phyloP scores from a whole-genome alignment of 257 asterid species.

The Solanum medicagineum region DNA sequence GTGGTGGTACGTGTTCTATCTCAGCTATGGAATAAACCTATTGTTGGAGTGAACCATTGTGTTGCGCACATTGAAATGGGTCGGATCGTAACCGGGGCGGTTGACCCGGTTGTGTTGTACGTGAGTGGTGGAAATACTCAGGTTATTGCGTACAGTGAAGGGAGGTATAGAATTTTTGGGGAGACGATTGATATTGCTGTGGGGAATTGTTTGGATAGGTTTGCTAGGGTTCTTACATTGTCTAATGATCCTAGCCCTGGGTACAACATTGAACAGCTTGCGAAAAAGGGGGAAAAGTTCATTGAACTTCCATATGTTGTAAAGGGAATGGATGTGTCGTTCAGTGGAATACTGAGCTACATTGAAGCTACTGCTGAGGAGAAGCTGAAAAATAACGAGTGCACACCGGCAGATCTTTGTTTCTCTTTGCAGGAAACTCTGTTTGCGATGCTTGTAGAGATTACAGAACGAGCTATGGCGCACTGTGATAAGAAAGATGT shows the following conservation, averaged over 20 bases:
- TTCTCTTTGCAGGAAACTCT: slow-evolving; percentile 66
- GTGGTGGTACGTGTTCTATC: slow-evolving; percentile 74
- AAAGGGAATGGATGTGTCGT: slow-evolving; percentile 98
- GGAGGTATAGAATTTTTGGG: slow-evolving; percentile 80
- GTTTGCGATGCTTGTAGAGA: slow-evolving; percentile 98
- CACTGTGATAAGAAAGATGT: slow-evolving; percentile 92
- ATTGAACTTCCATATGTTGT: slow-evolving; percentile 93
- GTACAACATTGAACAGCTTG: slow-evolving; percentile 99
- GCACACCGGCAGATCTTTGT: slow-evolving; percentile 37
- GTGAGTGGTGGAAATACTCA: slow-evolving; percentile 99
- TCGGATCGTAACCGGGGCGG: slow-evolving; percentile 78
- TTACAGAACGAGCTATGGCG: slow-evolving; percentile 92
- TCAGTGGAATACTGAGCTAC: slow-evolving; percentile 89
- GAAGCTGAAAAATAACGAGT: slow-evolving; percentile 47
- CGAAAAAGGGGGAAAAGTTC: slow-evolving; percentile 78
- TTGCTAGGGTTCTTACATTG: slow-evolving; percentile 88
- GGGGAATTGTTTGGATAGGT: slow-evolving; percentile 93
- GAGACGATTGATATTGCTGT: slow-evolving; percentile 93
- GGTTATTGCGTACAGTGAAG: slow-evolving; percentile 90
- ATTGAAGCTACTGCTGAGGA: slow-evolving; percentile 85
- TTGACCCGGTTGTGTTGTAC: slow-evolving; percentile 82
- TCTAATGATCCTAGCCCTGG: slow-evolving; percentile 99
- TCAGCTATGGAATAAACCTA: slow-evolving; percentile 90
- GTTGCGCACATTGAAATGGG: slow-evolving; percentile 99
- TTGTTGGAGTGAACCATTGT: slow-evolving; percentile 84